Percentiles rank a stretch among this genome's conserved stretches.
These are phyloP conservation scores for Fraxinus ornus DNA, from an alignment of 305 asterid genomes.

Conservation along the genomic window DNA sequence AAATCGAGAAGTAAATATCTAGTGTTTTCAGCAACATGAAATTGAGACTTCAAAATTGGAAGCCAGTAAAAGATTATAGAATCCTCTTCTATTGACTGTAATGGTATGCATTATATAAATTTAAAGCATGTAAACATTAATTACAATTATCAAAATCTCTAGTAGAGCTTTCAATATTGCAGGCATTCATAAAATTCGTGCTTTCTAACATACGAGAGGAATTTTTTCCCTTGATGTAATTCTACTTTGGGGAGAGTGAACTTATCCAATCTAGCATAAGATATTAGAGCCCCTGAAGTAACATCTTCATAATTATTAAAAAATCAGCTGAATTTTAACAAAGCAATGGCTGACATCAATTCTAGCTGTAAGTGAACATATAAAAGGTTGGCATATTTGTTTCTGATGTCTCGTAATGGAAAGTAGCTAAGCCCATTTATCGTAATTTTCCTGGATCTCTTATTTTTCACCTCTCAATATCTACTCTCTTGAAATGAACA, in stretches of 20 bases:
- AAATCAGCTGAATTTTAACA: background rate
- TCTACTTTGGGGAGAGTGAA: background rate
- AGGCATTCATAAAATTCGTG: background rate
- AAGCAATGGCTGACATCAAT: background rate
- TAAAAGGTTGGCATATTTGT: background rate
- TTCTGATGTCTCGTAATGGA: background rate
- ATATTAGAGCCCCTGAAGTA: background rate
- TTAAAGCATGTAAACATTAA: background rate
- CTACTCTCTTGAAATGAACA: constrained; percentile 33
- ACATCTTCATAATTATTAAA: background rate
- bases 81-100: background rate
- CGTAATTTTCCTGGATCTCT: background rate
- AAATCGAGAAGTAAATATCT: background rate
- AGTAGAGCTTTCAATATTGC: background rate
- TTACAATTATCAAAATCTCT: background rate
- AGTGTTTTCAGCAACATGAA: background rate
- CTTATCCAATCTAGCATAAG: background rate
- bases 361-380: background rate
- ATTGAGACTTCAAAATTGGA: background rate
- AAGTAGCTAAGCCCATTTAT: background rate
- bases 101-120: background rate
- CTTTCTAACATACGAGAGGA: background rate
- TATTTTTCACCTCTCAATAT: constrained; percentile 1
- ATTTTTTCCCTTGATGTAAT: background rate
- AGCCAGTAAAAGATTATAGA: background rate